A percentile compares a stretch with the other conserved stretches of the same genome.
phyloP scores from a whole-genome alignment of 345 rosid genomes.

The Boechera divaricarpa region DNA sequence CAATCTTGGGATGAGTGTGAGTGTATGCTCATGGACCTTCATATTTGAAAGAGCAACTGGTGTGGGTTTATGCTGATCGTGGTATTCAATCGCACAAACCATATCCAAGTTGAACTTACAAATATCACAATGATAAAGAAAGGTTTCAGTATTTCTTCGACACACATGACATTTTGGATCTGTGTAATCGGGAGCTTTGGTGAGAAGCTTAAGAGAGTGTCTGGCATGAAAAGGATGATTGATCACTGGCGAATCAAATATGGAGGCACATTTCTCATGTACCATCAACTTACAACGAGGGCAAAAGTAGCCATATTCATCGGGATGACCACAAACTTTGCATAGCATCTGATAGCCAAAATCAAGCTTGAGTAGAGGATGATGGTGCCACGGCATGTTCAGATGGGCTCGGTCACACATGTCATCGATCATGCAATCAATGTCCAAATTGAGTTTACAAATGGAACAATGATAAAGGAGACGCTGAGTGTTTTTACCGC shows the following conservation, averaged over 20 bases:
- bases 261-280: not conserved
- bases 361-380: not conserved
- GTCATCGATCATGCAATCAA: not conserved
- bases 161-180: not conserved
- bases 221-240: not conserved
- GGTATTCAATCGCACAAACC: not conserved
- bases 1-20: constrained; percentile 19
- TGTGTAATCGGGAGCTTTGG: not conserved
- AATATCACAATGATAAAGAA: constrained; percentile 32
- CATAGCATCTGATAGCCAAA: rapidly evolving
- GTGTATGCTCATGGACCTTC: constrained; percentile 38
- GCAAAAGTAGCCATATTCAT: not conserved
- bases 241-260: not conserved
- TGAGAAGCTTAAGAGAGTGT: constrained; percentile 1
- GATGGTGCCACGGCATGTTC: not conserved
- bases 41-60: not conserved
- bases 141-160: not conserved
- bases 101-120: constrained; percentile 25
- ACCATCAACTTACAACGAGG: not conserved
- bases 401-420: not conserved
- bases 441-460: constrained; percentile 1
- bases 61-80: no score
- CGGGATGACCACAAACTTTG: not conserved
- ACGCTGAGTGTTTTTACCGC: not conserved
- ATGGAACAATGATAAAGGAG: not conserved